Conservation (phyloP, 257 asterid species). For the Fraxinus pennsylvanica region DNA sequence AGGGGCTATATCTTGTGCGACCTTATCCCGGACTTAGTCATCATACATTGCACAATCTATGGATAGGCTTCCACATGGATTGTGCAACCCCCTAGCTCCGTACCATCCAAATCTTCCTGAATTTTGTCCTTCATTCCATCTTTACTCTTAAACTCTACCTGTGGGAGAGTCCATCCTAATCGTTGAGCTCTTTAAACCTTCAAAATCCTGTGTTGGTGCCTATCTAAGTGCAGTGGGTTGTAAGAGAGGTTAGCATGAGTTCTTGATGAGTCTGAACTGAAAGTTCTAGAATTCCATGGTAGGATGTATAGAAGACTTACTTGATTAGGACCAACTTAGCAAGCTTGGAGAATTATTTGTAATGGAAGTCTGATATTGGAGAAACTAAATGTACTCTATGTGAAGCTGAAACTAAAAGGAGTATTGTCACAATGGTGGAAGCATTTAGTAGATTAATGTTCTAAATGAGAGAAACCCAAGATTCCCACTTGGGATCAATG, state of each 20-base stretch:
- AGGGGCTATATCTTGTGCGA: neutral
- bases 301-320: neutral
- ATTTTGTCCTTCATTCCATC: too few species aligned
- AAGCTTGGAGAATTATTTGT: neutral
- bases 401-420: neutral
- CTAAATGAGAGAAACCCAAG: neutral
- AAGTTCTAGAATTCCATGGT: neutral
- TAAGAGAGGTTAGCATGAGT: neutral
- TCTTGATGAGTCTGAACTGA: neutral
- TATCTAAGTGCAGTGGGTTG: neutral
- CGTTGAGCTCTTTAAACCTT: too few species aligned
- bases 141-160: too few species aligned
- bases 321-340: neutral
- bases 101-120: too few species aligned
- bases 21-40: too few species aligned
- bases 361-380: neutral
- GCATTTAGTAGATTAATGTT: neutral
- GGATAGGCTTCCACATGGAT: too few species aligned
- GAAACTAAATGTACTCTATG: neutral
- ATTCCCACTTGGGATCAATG: neutral
- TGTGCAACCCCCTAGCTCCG: too few species aligned
- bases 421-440: neutral
- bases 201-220: neutral
- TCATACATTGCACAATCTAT: too few species aligned
- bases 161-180: too few species aligned